These are phyloP conservation scores for Dendryphion nanum DNA, from an alignment of 2,329 filamentous ascomycete genomes.

Conservation along the genomic window DNA sequence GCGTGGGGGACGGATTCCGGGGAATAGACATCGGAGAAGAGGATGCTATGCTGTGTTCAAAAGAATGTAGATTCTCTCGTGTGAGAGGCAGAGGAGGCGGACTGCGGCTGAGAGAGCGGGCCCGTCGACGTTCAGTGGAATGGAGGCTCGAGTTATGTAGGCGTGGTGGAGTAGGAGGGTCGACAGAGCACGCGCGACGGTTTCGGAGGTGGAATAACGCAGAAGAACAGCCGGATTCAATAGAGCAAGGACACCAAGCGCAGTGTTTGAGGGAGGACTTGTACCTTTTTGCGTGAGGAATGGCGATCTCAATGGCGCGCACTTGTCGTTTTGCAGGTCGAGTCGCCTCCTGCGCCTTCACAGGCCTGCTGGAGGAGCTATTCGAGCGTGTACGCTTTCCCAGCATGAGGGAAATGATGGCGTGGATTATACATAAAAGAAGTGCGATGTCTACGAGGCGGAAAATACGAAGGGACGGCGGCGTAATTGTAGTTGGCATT, in stretches of 20 bases:
- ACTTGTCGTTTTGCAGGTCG: background rate
- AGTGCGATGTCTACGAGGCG: background rate
- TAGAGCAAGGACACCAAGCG: background rate
- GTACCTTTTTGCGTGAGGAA: background rate
- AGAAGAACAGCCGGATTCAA: background rate
- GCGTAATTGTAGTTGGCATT: background rate
- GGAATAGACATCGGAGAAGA: conserved; percentile 8
- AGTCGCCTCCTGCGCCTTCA: background rate
- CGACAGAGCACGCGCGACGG: background rate
- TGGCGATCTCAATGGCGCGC: background rate
- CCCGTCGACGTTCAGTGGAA: background rate
- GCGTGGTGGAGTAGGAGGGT: background rate
- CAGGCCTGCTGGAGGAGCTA: background rate
- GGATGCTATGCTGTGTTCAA: conserved; percentile 4
- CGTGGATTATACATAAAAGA: background rate
- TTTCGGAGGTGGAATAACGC: background rate
- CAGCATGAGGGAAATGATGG: background rate
- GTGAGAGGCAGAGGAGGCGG: conserved; percentile 5
- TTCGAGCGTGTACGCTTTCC: background rate
- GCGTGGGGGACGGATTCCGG: conserved; percentile 12
- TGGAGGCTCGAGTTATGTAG: background rate
- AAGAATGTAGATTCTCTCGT: conserved; percentile 8
- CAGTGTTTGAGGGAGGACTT: no score
- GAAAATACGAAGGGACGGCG: background rate
- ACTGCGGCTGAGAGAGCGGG: conserved; percentile 3